Evolutionary conservation across 75 land plant species (phyloP).

Genomic region (Ceratopteris richardii): DNA sequence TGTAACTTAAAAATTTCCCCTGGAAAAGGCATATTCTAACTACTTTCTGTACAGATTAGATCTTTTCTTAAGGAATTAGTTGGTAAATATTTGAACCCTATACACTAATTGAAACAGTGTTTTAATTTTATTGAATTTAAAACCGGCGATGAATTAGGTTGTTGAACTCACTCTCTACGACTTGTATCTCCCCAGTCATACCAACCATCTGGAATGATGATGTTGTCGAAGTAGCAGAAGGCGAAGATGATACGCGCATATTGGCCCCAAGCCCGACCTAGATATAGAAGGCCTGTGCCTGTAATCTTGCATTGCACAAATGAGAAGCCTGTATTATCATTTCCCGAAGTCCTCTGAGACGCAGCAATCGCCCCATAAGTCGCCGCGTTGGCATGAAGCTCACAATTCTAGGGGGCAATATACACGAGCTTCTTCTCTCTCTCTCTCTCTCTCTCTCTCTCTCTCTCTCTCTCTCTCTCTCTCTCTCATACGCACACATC

Average conservation of each 20-base stretch:
- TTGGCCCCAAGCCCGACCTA: conserved; percentile 84
- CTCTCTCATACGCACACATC: too few species aligned
- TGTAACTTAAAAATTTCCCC: too few species aligned
- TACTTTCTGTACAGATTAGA: too few species aligned
- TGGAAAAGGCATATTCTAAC: too few species aligned
- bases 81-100: too few species aligned
- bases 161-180: conserved; percentile 50
- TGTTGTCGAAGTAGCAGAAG: conserved; percentile 71
- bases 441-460: too few species aligned
- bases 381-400: conserved; percentile 64
- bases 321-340: conserved; percentile 77
- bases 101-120: too few species aligned
- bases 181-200: conserved; percentile 76
- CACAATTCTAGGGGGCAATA: conserved; percentile 57
- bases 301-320: conserved; percentile 80
- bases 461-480: too few species aligned
- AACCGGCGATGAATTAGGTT: too few species aligned
- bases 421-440: neutral
- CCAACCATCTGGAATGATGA: conserved; percentile 77
- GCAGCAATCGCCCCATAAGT: conserved; percentile 65
- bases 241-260: conserved; percentile 79
- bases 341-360: conserved; percentile 42
- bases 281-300: conserved; percentile 61
- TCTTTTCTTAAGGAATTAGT: too few species aligned
- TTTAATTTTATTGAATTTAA: too few species aligned